phyloP scores from a whole-genome alignment of 2,329 filamentous ascomycete genomes.

The Diplodia intermedia region DNA sequence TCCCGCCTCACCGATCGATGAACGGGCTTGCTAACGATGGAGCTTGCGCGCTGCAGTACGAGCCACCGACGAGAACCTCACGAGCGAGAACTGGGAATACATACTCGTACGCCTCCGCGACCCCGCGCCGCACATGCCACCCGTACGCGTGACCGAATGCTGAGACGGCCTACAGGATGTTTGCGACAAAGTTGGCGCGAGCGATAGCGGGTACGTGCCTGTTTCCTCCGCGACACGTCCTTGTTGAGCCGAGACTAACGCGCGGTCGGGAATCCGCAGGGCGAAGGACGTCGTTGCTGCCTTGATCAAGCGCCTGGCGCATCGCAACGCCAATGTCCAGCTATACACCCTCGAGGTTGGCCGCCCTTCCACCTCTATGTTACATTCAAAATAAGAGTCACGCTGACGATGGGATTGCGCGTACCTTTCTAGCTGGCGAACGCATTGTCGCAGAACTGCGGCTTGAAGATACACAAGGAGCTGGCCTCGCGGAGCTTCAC shows the following conservation, averaged over 20 bases:
- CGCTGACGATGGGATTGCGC: slow-evolving; percentile 13
- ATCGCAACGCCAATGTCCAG: slow-evolving; percentile 95
- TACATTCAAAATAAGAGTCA: not conserved
- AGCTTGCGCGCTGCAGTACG: slow-evolving; percentile 61
- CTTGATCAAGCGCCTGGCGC: slow-evolving; percentile 89
- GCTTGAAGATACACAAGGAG: slow-evolving; percentile 84
- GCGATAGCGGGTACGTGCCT: slow-evolving; percentile 54
- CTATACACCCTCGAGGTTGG: slow-evolving; percentile 86
- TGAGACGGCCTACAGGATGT: slow-evolving; percentile 56
- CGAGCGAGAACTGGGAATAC: slow-evolving; percentile 78
- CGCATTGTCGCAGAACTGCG: slow-evolving; percentile 90
- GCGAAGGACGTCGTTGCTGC: slow-evolving; percentile 86
- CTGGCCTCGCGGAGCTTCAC: slow-evolving; percentile 91
- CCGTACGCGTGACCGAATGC: slow-evolving; percentile 20
- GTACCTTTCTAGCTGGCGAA: slow-evolving; percentile 72
- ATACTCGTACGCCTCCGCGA: slow-evolving; percentile 60
- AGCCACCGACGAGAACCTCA: slow-evolving; percentile 97
- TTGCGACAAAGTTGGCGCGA: slow-evolving; percentile 63
- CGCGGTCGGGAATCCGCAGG: slow-evolving; percentile 41
- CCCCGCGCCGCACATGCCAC: slow-evolving; percentile 1
- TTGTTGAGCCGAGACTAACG: slow-evolving; percentile 12
- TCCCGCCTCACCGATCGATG: slow-evolving; percentile 8
- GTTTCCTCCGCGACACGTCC: not conserved
- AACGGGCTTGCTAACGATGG: slow-evolving; percentile 24
- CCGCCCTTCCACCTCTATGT: not conserved